phyloP scores from a whole-genome alignment of 768 basidiomycete genomes.

The Suillus luteus region DNA sequence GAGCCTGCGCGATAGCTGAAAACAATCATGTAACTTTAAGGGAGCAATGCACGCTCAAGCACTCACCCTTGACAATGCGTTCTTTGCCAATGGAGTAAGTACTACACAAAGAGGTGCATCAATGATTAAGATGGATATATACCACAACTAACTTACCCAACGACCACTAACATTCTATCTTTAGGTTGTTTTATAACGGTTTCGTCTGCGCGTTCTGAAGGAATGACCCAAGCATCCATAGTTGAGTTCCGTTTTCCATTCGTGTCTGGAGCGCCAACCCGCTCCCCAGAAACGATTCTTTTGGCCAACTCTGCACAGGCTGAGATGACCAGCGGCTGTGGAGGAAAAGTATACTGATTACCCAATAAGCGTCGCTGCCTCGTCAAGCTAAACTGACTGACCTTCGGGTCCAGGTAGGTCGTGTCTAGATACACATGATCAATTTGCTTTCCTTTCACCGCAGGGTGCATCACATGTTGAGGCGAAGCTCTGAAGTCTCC shows the following conservation, averaged over 20 bases:
- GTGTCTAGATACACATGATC: slow-evolving; percentile 95
- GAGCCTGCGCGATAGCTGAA: slow-evolving; percentile 79
- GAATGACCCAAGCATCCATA: slow-evolving; percentile 56
- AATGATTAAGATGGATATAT: neutral
- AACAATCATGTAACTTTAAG: neutral
- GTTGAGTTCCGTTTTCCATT: slow-evolving; percentile 33
- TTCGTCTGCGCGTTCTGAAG: slow-evolving; percentile 22
- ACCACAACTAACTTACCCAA: slow-evolving; percentile 54
- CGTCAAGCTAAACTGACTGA: slow-evolving; percentile 21
- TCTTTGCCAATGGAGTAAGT: slow-evolving; percentile 99
- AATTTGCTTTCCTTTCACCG: slow-evolving; percentile 75
- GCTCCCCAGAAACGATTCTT: slow-evolving; percentile 49
- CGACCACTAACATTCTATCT: slow-evolving; percentile 57
- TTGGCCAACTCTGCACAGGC: slow-evolving; percentile 87
- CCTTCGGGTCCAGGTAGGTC: slow-evolving; percentile 91
- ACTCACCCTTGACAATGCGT: slow-evolving; percentile 88
- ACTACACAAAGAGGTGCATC: slow-evolving; percentile 39
- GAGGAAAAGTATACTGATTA: slow-evolving; percentile 85
- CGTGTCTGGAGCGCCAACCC: slow-evolving; percentile 28
- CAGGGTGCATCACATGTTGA: slow-evolving; percentile 81
- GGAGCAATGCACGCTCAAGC: neutral
- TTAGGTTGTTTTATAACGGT: slow-evolving; percentile 39
- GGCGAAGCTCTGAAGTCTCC: slow-evolving; percentile 94
- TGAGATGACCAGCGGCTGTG: slow-evolving; percentile 90
- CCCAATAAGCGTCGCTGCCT: slow-evolving; percentile 11